Evolutionary conservation across 2,329 filamentous ascomycete genomes (phyloP), one percentile per base, ranked within the genome.

Genomic region (Beauveria scarabaeidicola): DNA sequence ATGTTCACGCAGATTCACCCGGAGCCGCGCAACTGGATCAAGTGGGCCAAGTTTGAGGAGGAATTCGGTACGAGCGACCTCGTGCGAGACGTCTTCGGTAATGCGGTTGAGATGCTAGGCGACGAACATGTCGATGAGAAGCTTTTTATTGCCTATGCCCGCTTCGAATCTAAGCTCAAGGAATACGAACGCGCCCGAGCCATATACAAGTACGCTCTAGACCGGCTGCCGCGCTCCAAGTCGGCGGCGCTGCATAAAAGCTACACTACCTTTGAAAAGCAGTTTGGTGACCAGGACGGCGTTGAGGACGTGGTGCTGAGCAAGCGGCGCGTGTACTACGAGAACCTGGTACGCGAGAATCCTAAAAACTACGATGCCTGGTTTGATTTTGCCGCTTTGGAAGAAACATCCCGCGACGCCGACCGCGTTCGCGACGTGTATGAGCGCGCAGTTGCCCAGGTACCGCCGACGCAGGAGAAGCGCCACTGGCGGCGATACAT

Each of bases 221-320:
- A 99, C 72, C 88, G 93, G 56, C 82, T 99, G 63, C 89, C 94
- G 11, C 85, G 94, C 23, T 95, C 91, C 13, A 91, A 88, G 72
- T 94, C 93, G 1, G 86, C 88, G 73, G 79, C 81, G 15, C 80
- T 99, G 9, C 93, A 99, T 76, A 95, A 95, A 70, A 87, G 91
- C 15, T 99, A 97, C 72, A 97, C 93, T 0, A 93, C 90, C 0
- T 99, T 99, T 66, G 94, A 99, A 75, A 99, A 99, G 77, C 94
- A 99, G 68, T 99, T 91, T 70, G 94, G 94, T 64, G 92, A 97
- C 72, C 82, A 83, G 59, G 91, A 96, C 67, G 94, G 94, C 5
- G 90, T 99, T 2, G 93, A 97, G 68, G 91, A 97, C 70, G 92
- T 97, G 9, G 90, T 99, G 32, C 72, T 97, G n/a, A 91, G 91